Percentiles rank a stretch among this genome's conserved stretches.
Evolutionary conservation across 2,329 filamentous ascomycete species (phyloP).

Genomic region (Colletotrichum trifolii): DNA sequence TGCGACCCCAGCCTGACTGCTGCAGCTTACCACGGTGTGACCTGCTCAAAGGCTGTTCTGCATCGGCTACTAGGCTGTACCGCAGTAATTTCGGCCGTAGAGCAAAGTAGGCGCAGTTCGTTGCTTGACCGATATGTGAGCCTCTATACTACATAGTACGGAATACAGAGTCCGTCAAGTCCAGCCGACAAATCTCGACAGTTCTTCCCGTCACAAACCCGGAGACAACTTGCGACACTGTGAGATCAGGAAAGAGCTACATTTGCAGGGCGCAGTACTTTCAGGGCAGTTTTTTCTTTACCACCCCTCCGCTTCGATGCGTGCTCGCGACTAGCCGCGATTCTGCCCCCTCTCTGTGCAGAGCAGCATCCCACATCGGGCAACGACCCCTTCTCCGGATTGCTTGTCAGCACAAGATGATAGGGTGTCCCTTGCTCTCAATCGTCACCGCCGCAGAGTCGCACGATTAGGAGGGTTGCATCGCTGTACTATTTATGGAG

Average conservation of each 20-base stretch:
- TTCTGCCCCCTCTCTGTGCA: background rate
- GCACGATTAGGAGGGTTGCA: background rate
- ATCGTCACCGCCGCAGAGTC: conserved; percentile 14
- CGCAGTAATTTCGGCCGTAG: background rate
- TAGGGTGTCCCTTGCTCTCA: conserved; percentile 4
- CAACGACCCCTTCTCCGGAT: conserved; percentile 17
- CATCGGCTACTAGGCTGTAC: background rate
- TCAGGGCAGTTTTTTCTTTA: conserved; percentile 5
- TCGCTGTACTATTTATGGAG: conserved; percentile 22
- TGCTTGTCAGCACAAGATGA: background rate
- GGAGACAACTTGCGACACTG: no score
- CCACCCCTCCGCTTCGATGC: background rate
- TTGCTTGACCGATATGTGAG: no score
- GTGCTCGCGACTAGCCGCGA: background rate
- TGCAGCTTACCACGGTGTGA: background rate
- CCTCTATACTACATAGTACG: no score
- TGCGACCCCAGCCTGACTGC: background rate
- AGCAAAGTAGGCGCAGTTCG: background rate
- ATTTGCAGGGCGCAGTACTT: background rate
- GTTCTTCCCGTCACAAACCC: no score
- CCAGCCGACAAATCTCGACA: no score
- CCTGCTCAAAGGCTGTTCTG: background rate
- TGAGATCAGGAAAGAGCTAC: no score
- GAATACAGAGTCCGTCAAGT: no score
- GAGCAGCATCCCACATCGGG: background rate